Percentiles rank a stretch among this genome's conserved stretches.
phyloP scores from a whole-genome alignment of 441 rosid genomes.

The Kokia cookei region DNA sequence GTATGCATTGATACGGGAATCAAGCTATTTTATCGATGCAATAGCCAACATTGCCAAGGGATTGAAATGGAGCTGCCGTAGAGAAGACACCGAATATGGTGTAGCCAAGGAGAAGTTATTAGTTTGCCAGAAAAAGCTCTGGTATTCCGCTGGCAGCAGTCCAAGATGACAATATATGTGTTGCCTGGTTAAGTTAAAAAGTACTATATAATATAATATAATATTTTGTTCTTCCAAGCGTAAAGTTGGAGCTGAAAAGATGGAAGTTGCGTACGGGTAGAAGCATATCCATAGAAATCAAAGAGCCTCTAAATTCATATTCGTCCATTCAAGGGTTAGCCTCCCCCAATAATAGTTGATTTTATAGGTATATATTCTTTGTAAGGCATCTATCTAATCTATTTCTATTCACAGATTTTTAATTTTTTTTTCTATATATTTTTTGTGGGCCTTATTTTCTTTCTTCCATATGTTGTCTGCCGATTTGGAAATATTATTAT shows the following conservation, averaged over 20 bases:
- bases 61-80: constrained; percentile 81
- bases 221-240: not conserved
- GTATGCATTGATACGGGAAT: constrained; percentile 71
- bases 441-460: not conserved
- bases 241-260: not conserved
- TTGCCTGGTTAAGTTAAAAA: not conserved
- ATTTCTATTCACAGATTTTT: no score
- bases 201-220: not conserved
- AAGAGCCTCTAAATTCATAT: constrained; percentile 10
- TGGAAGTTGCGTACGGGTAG: constrained; percentile 1
- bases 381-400: not conserved
- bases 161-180: constrained; percentile 24
- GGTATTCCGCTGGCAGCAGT: constrained; percentile 58
- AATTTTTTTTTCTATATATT: no score
- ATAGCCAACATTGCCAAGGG: constrained; percentile 68
- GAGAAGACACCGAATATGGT: constrained; percentile 62
- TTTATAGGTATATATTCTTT: constrained; percentile 23
- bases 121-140: constrained; percentile 89
- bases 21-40: constrained; percentile 66
- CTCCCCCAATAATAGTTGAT: constrained; percentile 13
- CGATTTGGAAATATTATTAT: not conserved
- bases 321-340: constrained; percentile 12
- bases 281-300: constrained; percentile 6
- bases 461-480: not conserved
- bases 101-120: constrained; percentile 72